These are phyloP conservation scores for Isatis tinctoria DNA, from an alignment of 345 rosid species.

Conservation along the genomic window DNA sequence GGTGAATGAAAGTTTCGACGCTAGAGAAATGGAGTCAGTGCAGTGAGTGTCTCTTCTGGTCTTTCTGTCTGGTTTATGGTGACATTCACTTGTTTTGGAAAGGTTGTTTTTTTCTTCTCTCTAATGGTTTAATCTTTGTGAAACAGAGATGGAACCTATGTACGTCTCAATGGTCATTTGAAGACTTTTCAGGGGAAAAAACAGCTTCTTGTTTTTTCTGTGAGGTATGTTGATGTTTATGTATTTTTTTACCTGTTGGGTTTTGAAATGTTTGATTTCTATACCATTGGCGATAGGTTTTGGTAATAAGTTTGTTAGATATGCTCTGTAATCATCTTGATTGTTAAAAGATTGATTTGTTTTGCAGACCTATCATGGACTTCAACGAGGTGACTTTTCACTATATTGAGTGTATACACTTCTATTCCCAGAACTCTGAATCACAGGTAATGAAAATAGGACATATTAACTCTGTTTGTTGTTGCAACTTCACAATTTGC, in stretches of 20 bases:
- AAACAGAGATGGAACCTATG: slow-evolving; percentile 67
- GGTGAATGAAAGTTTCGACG: slow-evolving; percentile 67
- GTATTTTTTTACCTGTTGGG: not conserved
- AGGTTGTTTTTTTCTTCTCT: not conserved
- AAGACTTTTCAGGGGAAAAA: slow-evolving; percentile 59
- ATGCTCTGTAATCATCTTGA: not conserved
- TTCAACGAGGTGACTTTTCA: slow-evolving; percentile 87
- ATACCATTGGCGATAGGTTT: not conserved
- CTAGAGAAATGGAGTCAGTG: slow-evolving; percentile 62
- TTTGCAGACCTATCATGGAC: slow-evolving; percentile 65
- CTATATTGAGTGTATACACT: slow-evolving; percentile 78
- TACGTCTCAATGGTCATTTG: slow-evolving; percentile 76
- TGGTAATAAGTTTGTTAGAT: not conserved
- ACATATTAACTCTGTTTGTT: not conserved
- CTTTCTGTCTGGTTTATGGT: not conserved
- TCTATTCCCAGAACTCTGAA: slow-evolving; percentile 53
- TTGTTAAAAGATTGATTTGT: not conserved
- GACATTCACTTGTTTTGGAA: not conserved
- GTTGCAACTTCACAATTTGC: not conserved
- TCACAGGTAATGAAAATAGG: slow-evolving; percentile 41
- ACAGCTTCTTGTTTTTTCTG: slow-evolving; percentile 75
- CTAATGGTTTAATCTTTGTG: not conserved
- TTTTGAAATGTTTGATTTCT: not conserved
- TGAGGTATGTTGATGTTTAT: not conserved
- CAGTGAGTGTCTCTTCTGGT: slow-evolving; percentile 37